Conservation (phyloP, 1,139 yeast species). For the Saccharomyces hybrid region DNA sequence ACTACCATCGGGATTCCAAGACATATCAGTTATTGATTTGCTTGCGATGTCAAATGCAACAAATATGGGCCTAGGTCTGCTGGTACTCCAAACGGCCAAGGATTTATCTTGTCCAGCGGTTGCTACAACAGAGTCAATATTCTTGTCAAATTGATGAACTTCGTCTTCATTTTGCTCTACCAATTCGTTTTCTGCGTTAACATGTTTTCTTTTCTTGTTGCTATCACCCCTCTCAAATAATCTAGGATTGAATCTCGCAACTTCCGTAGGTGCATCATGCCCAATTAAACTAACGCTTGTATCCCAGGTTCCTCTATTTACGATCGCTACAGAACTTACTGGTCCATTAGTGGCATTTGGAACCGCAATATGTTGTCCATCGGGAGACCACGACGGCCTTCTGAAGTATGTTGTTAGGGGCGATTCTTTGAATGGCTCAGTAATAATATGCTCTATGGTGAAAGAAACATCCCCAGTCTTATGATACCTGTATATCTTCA, state of each 20-base stretch:
- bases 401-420: slow-evolving; percentile 91
- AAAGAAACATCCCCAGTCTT: slow-evolving; percentile 72
- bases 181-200: not conserved
- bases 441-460: slow-evolving; percentile 74
- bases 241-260: slow-evolving; percentile 79
- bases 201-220: slow-evolving; percentile 4
- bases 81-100: slow-evolving; percentile 64
- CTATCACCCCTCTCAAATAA: slow-evolving; percentile 36
- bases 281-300: slow-evolving; percentile 83
- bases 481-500: slow-evolving; percentile 79
- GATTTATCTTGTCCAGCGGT: slow-evolving; percentile 77
- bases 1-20: slow-evolving; percentile 76
- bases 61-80: slow-evolving; percentile 51
- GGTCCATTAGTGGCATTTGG: slow-evolving; percentile 98
- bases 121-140: slow-evolving; percentile 47
- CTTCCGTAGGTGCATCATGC: slow-evolving; percentile 96
- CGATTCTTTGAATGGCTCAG: slow-evolving; percentile 79
- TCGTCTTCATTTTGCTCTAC: slow-evolving; percentile 7
- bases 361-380: slow-evolving; percentile 92
- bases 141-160: slow-evolving; percentile 13
- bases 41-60: slow-evolving; percentile 56
- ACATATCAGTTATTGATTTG: slow-evolving; percentile 63
- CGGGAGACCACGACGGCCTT: slow-evolving; percentile 95
- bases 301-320: slow-evolving; percentile 91
- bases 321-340: slow-evolving; percentile 79